These are phyloP conservation scores for Xanthoconium purpureum DNA, from an alignment of 768 basidiomycete species.

Conservation along the genomic window DNA sequence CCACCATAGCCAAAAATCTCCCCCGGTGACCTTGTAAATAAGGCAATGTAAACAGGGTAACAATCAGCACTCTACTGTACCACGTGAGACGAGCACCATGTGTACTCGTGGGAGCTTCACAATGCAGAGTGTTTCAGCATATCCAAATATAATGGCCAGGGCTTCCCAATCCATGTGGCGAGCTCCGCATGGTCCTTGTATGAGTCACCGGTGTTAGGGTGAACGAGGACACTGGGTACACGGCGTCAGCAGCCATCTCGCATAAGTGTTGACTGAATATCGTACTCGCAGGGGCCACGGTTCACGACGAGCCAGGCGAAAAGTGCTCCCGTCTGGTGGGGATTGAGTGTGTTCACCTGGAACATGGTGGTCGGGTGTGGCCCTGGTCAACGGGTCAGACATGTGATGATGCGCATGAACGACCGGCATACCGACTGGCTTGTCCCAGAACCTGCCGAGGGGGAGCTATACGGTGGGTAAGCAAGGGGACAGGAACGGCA, in stretches of 20 bases:
- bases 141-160: conserved; percentile 52
- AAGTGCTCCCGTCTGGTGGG: conserved; percentile 65
- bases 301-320: conserved; percentile 67
- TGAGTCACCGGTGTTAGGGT: conserved; percentile 62
- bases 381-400: conserved; percentile 34
- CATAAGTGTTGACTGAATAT: conserved; percentile 7
- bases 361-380: conserved; percentile 75
- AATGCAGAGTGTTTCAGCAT: conserved; percentile 18
- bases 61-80: too few relatives aligned
- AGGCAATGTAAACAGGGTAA: too few relatives aligned
- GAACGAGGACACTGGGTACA: conserved; percentile 55
- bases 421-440: conserved; percentile 49
- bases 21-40: too few relatives aligned
- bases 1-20: too few relatives aligned
- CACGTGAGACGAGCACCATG: too few relatives aligned
- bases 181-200: conserved; percentile 62
- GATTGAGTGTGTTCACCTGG: conserved; percentile 63
- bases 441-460: conserved; percentile 61
- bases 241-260: background rate
- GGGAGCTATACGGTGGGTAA: conserved; percentile 42
- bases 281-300: conserved; percentile 70
- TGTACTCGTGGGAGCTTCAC: too few relatives aligned
- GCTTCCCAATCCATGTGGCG: conserved; percentile 62
- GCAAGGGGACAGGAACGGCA: background rate
- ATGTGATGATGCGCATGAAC: background rate